Evolutionary conservation across 257 asterid genomes (phyloP).

Genomic region (Solanum chilense): DNA sequence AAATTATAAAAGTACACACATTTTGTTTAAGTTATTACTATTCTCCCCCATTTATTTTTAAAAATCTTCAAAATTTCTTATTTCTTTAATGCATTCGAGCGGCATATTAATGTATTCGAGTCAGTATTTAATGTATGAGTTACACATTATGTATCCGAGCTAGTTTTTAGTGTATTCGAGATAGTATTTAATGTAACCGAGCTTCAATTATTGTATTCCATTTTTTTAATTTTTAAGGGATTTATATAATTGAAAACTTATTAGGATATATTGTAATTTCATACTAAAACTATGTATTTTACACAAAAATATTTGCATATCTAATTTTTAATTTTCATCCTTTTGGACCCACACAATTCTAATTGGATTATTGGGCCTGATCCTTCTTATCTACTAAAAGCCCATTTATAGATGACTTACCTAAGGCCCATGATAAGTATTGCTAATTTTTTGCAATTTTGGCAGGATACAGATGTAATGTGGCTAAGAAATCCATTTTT

Average conservation of each 20-base stretch:
- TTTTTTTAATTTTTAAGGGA: too few relatives aligned
- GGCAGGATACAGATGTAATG: conserved; percentile 49
- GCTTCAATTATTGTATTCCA: too few relatives aligned
- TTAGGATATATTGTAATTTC: too few relatives aligned
- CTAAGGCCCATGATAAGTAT: not conserved
- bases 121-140: too few relatives aligned
- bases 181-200: too few relatives aligned
- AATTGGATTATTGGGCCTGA: not conserved
- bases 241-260: too few relatives aligned
- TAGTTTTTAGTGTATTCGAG: too few relatives aligned
- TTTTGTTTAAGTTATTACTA: rapidly evolving
- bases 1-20: rapidly evolving
- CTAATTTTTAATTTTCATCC: not conserved
- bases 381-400: not conserved
- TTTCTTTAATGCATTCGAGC: too few relatives aligned
- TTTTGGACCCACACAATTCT: not conserved
- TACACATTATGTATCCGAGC: too few relatives aligned
- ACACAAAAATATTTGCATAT: not conserved
- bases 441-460: not conserved
- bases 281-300: too few relatives aligned
- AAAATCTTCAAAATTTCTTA: too few relatives aligned
- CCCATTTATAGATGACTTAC: not conserved
- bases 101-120: too few relatives aligned
- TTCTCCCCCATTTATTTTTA: rapidly evolving
- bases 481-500: conserved; percentile 62